Conservation (phyloP, 306 rosid genomes). For the Cicer yamashitae region DNA sequence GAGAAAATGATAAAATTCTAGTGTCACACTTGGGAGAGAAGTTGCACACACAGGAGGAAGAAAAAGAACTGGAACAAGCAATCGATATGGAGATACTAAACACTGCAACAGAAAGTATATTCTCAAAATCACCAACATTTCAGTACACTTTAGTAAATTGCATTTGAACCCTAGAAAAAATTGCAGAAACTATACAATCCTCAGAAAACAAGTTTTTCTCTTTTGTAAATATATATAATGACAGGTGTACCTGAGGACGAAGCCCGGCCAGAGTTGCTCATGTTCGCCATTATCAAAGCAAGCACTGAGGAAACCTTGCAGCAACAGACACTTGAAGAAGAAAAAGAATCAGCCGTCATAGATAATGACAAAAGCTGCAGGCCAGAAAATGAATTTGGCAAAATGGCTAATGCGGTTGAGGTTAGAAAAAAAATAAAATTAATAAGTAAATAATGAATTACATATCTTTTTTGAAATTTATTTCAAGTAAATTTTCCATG, state of each 20-base stretch:
- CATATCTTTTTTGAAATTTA: no score
- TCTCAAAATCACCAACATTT: not conserved
- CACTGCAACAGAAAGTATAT: not conserved
- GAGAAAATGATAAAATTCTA: no score
- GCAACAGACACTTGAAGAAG: not conserved
- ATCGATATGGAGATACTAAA: not conserved
- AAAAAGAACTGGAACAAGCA: not conserved
- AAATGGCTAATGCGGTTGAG: not conserved
- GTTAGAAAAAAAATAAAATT: not conserved
- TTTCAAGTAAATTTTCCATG: no score
- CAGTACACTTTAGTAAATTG: not conserved
- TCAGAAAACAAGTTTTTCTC: not conserved
- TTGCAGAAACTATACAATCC: not conserved
- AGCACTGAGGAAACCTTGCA: not conserved
- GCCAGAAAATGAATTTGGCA: slow-evolving; percentile 12
- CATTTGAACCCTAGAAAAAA: not conserved
- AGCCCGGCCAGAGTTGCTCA: not conserved
- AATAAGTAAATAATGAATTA: not conserved
- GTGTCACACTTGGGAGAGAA: no score
- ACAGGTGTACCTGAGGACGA: not conserved
- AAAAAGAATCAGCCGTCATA: not conserved
- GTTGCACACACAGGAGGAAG: not conserved
- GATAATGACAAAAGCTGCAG: not conserved
- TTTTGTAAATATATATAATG: no score
- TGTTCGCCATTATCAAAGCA: not conserved